Evolutionary conservation across 768 basidiomycete species (phyloP), one percentile per base, ranked within the genome.

Genomic region (Boletus fagicola): DNA sequence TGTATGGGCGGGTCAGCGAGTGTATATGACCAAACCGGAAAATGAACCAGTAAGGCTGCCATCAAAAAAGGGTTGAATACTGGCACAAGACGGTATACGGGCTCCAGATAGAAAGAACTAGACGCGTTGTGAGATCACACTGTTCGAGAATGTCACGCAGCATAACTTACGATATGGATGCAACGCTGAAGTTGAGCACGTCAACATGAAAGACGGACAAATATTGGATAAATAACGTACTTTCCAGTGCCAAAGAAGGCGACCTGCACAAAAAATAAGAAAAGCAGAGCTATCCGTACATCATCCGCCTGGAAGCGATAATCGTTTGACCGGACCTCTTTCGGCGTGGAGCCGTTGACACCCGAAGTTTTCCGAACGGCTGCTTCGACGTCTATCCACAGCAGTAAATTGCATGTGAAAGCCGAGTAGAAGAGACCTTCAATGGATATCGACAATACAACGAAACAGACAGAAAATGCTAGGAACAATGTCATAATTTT

Each of bases 241-340:
- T 89, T 91, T 76, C 89, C 89, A 38, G 83, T 90, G 9, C 91
- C 91, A 66, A 92, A 92, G 72, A 92, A 93, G 2, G 85, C 92
- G 42, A 91, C 82, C 64, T 94, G 92, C 8, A 93, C 86, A 62
- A 94, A 92, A 70, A 90, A 90, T 57, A 94, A 71, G 73, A 93
- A 93, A 69, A 92, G 90, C 22, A 93, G 60, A 1, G 87, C 90
- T 52, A 89, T 84, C 48, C 92, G 74, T 13, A 92, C 68, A 57
- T 92, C 87, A 39, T 87, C 86, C 38, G 72, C 69, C 59, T 74
- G 77, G 67, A 85, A 82, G n/a, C 68, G 63, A 63, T 83, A 81
- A 22, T 62, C 61, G 15, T 48, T 42, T 11, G 56, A 39, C 24
- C 8, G 52, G 26, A 10, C 11, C 7, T 42, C 51, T 28, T 62